Base-by-base conservation (phyloP, 805 yeast species). In the Candida broadrunensis region DNA sequence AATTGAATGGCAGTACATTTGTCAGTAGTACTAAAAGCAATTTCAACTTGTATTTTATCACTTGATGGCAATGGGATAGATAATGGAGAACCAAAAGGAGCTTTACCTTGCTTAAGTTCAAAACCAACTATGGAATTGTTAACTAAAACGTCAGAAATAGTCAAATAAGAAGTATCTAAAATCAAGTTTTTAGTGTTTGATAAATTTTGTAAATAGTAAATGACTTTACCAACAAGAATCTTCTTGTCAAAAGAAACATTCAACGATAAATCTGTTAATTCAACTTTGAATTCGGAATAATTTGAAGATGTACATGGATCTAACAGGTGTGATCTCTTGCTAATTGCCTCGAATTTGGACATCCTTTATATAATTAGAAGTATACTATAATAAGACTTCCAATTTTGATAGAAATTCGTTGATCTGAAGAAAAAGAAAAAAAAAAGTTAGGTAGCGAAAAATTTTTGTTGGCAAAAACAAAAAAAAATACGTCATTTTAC, bases 1-100 rank as follows among this genome's bases (percentile, higher is more conserved):
- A 63, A 63, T 47, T 63, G 70, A 25, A 63, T 44, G 4, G 70
- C 67, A 2, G 67, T 63, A 41, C 65, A 54, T 33, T 55, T 48
- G 5, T 53, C 51, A 12, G 70, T 63, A 40, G 70, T 63, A 6
- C 48, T 16, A 37, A 52, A 63, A 8, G 27, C 36, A 26, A 63
- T 45, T 32, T 43, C 40, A 14, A 60, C 47, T 11, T 21, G n/a
- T n/a, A 53, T 23, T 14, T 38, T 35, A 4, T 37, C 25, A 5
- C 18, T 29, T 13, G 38, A 12, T 19, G 32, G 32, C 8, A 52
- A 27, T 13, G 46, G 44, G 21, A 63, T 48, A 12, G 41, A 38
- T 42, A 63, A 52, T 16, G 56, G 48, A 16, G 57, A 46, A 2
- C 70, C 70, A 41, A 50, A 60, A 4, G 56, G 60, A 12, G 45